These are phyloP conservation scores for Phytophthora meadii DNA, from an alignment of 352 stramenopile species.

Conservation along the genomic window DNA sequence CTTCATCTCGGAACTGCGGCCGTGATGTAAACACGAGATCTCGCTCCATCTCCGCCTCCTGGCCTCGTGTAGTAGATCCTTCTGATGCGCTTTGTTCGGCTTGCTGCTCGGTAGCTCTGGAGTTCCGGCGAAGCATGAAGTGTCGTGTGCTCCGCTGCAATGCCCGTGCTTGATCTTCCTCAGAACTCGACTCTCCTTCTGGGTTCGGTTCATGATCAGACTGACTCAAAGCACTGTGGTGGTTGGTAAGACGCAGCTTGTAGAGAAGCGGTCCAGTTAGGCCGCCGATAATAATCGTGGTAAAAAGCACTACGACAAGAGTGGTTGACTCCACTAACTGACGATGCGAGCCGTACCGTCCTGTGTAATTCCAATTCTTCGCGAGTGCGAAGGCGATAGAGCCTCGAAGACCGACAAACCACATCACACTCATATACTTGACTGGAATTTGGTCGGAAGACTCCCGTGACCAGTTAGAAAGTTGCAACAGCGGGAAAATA, in stretches of 20 bases:
- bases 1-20: conserved; percentile 73
- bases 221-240: conserved; percentile 45
- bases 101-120: conserved; percentile 29
- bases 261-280: conserved; percentile 75
- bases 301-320: conserved; percentile 87
- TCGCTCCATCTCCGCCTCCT: conserved; percentile 25
- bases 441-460: conserved; percentile 60
- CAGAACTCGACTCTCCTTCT: conserved; percentile 27
- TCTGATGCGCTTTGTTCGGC: conserved; percentile 5
- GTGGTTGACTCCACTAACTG: conserved; percentile 87
- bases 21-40: conserved; percentile 68
- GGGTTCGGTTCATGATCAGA: conserved; percentile 42
- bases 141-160: conserved; percentile 65
- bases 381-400: conserved; percentile 93
- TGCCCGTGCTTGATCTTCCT: conserved; percentile 24
- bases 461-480: conserved; percentile 75
- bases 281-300: conserved; percentile 83
- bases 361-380: conserved; percentile 85
- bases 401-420: conserved; percentile 92
- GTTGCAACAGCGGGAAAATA: conserved; percentile 71
- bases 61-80: conserved; percentile 9
- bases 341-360: conserved; percentile 70
- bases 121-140: conserved; percentile 60
- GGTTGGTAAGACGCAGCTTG: conserved; percentile 48
- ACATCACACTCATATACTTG: conserved; percentile 88